A percentile compares a stretch with the other conserved stretches of the same genome.
phyloP scores from a whole-genome alignment of 2,329 filamentous ascomycete genomes.

The Meredithiella fracta region DNA sequence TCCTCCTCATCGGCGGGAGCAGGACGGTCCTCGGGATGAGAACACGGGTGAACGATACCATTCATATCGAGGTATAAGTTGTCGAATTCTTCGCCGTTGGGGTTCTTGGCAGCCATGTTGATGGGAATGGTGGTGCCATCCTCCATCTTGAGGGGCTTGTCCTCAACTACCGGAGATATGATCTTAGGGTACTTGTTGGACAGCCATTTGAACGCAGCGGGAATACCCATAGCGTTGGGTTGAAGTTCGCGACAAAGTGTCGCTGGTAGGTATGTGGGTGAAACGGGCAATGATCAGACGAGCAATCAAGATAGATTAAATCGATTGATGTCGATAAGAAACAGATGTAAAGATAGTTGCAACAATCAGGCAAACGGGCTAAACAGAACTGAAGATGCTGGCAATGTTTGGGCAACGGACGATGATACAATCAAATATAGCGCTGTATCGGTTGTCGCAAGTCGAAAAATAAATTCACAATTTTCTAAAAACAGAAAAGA shows the following conservation, averaged over 20 bases:
- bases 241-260: not conserved
- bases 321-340: too few species aligned
- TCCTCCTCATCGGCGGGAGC: slow-evolving; percentile 89
- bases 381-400: not conserved
- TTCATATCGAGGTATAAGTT: slow-evolving; percentile 99
- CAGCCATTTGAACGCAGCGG: slow-evolving; percentile 89
- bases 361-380: too few species aligned
- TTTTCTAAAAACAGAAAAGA: not conserved
- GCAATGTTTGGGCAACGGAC: not conserved
- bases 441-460: not conserved
- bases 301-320: too few species aligned
- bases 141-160: slow-evolving; percentile 58
- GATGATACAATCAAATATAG: not conserved
- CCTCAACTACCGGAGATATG: slow-evolving; percentile 78
- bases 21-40: slow-evolving; percentile 85
- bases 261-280: not conserved
- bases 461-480: not conserved
- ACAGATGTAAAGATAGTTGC: too few species aligned
- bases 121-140: slow-evolving; percentile 75
- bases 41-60: slow-evolving; percentile 96
- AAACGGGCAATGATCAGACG: not conserved
- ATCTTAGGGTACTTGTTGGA: slow-evolving; percentile 97
- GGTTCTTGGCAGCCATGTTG: slow-evolving; percentile 70
- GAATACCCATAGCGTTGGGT: slow-evolving; percentile 66
- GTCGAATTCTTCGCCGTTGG: slow-evolving; percentile 94